Evolutionary conservation across 495 filamentous ascomycete species (phyloP).

Genomic region (Penicillium roqueforti): DNA sequence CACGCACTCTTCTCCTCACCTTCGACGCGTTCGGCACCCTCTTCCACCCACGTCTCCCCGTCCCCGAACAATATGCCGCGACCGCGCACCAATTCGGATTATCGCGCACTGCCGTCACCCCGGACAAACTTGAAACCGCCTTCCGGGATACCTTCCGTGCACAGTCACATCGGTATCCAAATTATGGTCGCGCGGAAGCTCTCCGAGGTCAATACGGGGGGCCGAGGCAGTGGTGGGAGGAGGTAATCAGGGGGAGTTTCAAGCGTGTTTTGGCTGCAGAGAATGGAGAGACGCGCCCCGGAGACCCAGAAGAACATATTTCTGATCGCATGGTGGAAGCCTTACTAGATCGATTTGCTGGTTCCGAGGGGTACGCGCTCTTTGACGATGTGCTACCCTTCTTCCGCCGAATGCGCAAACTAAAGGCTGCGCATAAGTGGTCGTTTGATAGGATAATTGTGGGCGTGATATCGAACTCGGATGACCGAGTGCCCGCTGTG

Average conservation of each 20-base stretch:
- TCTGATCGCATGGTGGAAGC: slow-evolving; percentile 49
- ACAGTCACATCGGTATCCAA: slow-evolving; percentile 51
- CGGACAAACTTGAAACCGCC: slow-evolving; percentile 23
- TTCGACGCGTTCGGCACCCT: slow-evolving; percentile 79
- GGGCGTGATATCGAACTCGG: slow-evolving; percentile 74
- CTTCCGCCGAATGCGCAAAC: slow-evolving; percentile 42
- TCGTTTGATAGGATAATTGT: slow-evolving; percentile 42
- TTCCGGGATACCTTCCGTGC: slow-evolving; percentile 51
- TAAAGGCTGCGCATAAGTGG: not conserved
- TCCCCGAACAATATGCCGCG: slow-evolving; percentile 59
- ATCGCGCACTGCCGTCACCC: slow-evolving; percentile 27
- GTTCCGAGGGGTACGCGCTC: slow-evolving; percentile 56
- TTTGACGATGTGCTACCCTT: slow-evolving; percentile 52
- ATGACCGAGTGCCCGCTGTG: slow-evolving; percentile 62
- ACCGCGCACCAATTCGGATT: slow-evolving; percentile 58
- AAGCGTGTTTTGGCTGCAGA: slow-evolving; percentile 10
- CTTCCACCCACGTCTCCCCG: slow-evolving; percentile 56
- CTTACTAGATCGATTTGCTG: slow-evolving; percentile 59
- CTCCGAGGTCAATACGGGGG: slow-evolving; percentile 46
- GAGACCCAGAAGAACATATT: not conserved
- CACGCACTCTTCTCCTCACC: slow-evolving; percentile 55
- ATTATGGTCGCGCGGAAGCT: slow-evolving; percentile 56
- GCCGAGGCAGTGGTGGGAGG: slow-evolving; percentile 66
- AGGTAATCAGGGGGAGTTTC: slow-evolving; percentile 46
- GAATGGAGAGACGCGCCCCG: not conserved